Evolutionary conservation across 2,329 filamentous ascomycete species (phyloP).

Genomic region (Ceratocystis papillata): DNA sequence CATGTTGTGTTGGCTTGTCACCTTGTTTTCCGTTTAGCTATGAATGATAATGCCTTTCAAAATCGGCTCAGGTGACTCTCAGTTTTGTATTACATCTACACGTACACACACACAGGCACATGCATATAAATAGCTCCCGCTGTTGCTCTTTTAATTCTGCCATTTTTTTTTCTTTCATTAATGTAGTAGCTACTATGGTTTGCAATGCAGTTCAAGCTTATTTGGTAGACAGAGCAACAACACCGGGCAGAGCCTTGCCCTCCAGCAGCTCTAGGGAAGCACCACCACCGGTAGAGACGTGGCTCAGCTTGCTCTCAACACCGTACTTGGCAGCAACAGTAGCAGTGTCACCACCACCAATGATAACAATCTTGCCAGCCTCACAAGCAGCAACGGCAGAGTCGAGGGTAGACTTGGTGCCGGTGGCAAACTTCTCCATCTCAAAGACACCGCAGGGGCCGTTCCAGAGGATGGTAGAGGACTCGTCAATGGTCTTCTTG

Average conservation of each 20-base stretch:
- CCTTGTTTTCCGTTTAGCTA: neutral
- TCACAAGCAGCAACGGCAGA: constrained; percentile 72
- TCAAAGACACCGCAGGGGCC: constrained; percentile 95
- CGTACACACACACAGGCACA: too few relatives aligned
- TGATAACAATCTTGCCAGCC: constrained; percentile 90
- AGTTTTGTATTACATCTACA: too few relatives aligned
- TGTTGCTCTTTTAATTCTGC: neutral
- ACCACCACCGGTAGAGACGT: constrained; percentile 94
- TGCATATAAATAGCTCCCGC: neutral
- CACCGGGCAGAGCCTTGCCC: constrained; percentile 94
- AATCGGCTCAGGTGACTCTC: neutral
- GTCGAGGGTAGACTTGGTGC: constrained; percentile 85
- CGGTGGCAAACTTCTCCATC: constrained; percentile 84
- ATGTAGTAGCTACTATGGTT: neutral
- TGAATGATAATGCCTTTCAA: neutral
- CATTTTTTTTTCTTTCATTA: constrained; percentile 14
- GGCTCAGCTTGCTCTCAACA: constrained; percentile 92
- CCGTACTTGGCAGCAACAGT: constrained; percentile 96
- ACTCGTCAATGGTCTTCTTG: constrained; percentile 73
- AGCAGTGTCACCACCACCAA: constrained; percentile 94
- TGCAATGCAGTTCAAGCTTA: constrained; percentile 33
- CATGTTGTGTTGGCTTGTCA: neutral
- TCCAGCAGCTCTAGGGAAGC: constrained; percentile 92
- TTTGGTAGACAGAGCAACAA: constrained; percentile 76
- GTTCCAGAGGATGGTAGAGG: constrained; percentile 98